Evolutionary conservation across 345 rosid species (phyloP).

Genomic region (Populus tremula): DNA sequence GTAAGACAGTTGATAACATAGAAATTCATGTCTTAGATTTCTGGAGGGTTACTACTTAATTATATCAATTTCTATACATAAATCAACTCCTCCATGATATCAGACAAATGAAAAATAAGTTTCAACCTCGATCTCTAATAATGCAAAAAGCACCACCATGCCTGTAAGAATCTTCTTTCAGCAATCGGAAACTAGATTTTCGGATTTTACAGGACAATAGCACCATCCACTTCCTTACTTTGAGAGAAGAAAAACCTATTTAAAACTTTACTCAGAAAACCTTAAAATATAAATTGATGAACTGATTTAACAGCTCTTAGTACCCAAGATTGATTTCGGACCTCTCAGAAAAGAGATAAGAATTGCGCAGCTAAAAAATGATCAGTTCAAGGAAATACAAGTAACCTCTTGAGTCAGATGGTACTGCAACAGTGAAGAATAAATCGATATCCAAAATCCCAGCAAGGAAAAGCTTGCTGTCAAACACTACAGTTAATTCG

Average conservation of each 20-base stretch:
- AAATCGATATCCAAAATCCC: not conserved
- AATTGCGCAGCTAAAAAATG: too few relatives aligned
- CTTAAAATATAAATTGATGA: too few relatives aligned
- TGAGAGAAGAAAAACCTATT: too few relatives aligned
- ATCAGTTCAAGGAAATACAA: not conserved
- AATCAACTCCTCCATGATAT: not conserved
- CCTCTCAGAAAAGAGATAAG: too few relatives aligned
- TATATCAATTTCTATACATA: not conserved
- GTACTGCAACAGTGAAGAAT: constrained; percentile 48
- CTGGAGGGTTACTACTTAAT: not conserved
- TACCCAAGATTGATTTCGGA: too few relatives aligned
- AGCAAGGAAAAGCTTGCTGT: not conserved
- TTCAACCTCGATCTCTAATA: not conserved
- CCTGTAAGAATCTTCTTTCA: too few relatives aligned
- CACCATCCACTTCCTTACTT: too few relatives aligned
- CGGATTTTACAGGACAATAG: too few relatives aligned
- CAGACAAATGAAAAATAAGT: not conserved
- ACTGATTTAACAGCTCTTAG: too few relatives aligned
- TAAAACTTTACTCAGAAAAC: too few relatives aligned
- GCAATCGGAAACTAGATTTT: too few relatives aligned
- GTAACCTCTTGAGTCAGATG: constrained; percentile 64
- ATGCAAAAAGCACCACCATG: too few relatives aligned
- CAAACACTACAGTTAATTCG: not conserved
- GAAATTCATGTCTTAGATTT: not conserved
- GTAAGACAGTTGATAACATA: not conserved